Conservation (phyloP, 371 early-diverging fungal species). For the Batkoa obscura region DNA sequence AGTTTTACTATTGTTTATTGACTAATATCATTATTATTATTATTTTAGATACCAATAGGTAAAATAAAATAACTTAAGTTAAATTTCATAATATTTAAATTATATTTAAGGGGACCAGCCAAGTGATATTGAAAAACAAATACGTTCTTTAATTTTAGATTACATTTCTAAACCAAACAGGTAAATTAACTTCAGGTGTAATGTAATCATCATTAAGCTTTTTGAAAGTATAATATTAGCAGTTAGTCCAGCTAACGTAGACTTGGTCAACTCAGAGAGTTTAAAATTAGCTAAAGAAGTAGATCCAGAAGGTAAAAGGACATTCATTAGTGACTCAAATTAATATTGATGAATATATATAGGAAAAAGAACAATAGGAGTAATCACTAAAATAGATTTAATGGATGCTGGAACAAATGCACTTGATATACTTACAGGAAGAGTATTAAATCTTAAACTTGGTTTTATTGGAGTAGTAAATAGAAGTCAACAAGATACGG, state of each 20-base stretch:
- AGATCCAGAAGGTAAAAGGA: conserved; percentile 48
- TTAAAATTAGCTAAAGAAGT: conserved; percentile 80
- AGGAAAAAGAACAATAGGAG: conserved; percentile 70
- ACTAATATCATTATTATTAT: neutral
- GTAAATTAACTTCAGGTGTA: conserved; percentile 11
- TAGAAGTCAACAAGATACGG: conserved; percentile 76
- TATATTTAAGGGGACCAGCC: conserved; percentile 61
- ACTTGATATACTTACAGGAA: conserved; percentile 64
- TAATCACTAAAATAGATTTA: conserved; percentile 85
- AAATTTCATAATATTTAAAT: neutral
- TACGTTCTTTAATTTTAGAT: conserved; percentile 59
- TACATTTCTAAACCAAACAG: conserved; percentile 76
- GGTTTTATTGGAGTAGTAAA: conserved; percentile 87
- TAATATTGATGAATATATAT: neutral
- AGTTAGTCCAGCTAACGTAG: conserved; percentile 83
- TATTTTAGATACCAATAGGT: conserved; percentile 22
- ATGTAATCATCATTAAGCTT: conserved; percentile 17
- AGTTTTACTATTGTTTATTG: neutral
- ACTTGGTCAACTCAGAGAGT: conserved; percentile 86
- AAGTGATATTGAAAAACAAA: conserved; percentile 73
- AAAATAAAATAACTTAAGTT: conserved; percentile 2
- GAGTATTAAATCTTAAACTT: conserved; percentile 60
- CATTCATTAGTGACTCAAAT: neutral
- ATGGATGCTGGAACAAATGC: conserved; percentile 92
- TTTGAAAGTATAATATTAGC: conserved; percentile 70